Percentiles rank a stretch among this genome's conserved stretches.
These are phyloP conservation scores for Dalechampia spathulata DNA, from an alignment of 441 rosid genomes.

Conservation along the genomic window DNA sequence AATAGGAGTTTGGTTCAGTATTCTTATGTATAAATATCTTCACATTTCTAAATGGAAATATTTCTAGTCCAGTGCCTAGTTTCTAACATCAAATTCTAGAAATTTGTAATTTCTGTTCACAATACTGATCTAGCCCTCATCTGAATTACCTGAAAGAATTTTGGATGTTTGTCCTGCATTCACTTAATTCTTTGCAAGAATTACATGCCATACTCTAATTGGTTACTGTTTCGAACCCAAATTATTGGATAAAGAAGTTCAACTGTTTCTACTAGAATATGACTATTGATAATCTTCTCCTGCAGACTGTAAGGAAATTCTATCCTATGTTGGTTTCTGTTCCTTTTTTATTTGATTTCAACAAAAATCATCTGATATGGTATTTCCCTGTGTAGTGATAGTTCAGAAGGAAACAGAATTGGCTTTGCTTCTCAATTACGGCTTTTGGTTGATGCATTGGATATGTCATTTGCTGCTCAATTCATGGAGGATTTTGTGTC, in stretches of 20 bases:
- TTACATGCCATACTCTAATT: background rate
- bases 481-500: constrained; percentile 96
- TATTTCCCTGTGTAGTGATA: constrained; percentile 39
- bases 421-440: constrained; percentile 86
- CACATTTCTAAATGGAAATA: background rate
- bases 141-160: background rate
- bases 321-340: background rate
- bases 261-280: background rate
- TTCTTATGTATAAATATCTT: background rate
- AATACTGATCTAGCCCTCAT: background rate
- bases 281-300: background rate
- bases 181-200: background rate
- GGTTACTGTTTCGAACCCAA: background rate
- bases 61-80: background rate
- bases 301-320: no score
- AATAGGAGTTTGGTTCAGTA: no score
- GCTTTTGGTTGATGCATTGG: constrained; percentile 72
- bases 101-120: background rate
- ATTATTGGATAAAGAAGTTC: background rate
- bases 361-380: background rate
- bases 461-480: constrained; percentile 64
- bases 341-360: background rate
- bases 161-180: background rate
- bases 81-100: background rate
- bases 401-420: constrained; percentile 46